Evolutionary conservation across 352 stramenopile genomes (phyloP), one percentile per base, ranked within the genome.

Genomic region (Phytopythium cucurbitacearum): DNA sequence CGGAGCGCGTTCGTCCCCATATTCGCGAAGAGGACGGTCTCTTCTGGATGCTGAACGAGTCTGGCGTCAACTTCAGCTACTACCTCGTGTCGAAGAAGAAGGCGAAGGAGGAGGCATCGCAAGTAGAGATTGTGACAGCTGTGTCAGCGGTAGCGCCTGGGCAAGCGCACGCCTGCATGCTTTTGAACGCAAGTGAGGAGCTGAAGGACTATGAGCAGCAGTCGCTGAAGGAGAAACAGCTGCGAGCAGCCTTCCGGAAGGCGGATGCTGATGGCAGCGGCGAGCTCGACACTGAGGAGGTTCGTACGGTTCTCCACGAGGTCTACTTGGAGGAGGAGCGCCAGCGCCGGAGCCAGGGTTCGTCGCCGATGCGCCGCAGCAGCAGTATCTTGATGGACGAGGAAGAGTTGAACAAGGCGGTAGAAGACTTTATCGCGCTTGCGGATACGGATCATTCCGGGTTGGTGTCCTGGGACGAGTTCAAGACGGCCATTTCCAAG

Each of bases 41-140:
- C 2, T 95, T 92, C 41, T 95, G 85, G 85, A 75, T 95, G 67
- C 40, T 89, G 43, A 95, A 95, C 48, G 77, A 94, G 48, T 83
- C 73, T 15, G 85, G 85, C 3, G 65, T 89, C 9, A 85, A 83
- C 36, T n/a, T 94, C 16, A 92, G 75, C 49, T 95, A 93, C 51
- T 89, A 77, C 40, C 72, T 95, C 21, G 74, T 93, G 7, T 65
- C 73, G 8, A 90, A 89, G 51, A 89, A 89, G 63, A 50, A 83
- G 45, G 60, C 49, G 35, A 81, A 89, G 50, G 64, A 83, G 12
- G 60, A 60, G 21, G 21, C 21, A 28, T 53, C 69, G 8, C 70
- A 55, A 11, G 65, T 73, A 35, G 79, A 92, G 64, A 71, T 81
- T 5, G 70, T 90, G 40, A 76, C 72, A 2, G 55, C 77, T 16